These are phyloP conservation scores for Umbelopsis sp. DNA, from an alignment of 192 early-diverging fungal species.

Conservation along the genomic window DNA sequence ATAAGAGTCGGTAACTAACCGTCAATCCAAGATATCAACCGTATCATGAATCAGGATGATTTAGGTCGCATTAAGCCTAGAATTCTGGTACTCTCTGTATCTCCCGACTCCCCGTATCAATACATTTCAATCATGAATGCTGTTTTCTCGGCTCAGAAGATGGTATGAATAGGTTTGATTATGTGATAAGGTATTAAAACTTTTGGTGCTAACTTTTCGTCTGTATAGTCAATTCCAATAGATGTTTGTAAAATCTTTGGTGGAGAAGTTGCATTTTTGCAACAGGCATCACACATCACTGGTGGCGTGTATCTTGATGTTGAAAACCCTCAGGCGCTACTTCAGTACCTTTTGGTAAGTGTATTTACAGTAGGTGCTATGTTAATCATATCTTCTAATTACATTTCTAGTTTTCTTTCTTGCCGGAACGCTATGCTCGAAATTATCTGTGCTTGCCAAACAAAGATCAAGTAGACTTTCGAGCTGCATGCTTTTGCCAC, in stretches of 20 bases:
- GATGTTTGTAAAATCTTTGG: slow-evolving; percentile 88
- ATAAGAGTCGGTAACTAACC: not conserved
- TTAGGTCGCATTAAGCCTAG: slow-evolving; percentile 66
- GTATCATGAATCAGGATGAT: slow-evolving; percentile 57
- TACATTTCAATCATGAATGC: slow-evolving; percentile 98
- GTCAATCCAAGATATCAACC: slow-evolving; percentile 67
- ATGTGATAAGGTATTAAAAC: not conserved
- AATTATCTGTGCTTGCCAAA: slow-evolving; percentile 71
- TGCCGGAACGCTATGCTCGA: slow-evolving; percentile 80
- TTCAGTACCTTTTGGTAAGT: slow-evolving; percentile 87
- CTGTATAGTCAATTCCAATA: slow-evolving; percentile 73
- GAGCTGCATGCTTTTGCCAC: slow-evolving; percentile 98
- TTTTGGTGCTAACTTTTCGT: not conserved
- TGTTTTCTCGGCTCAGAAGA: slow-evolving; percentile 95
- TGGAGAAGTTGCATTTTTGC: slow-evolving; percentile 83
- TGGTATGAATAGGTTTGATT: slow-evolving; percentile 44
- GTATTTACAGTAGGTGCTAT: not conserved
- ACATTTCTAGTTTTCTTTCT: slow-evolving; percentile 61
- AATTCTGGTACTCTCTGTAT: slow-evolving; percentile 85
- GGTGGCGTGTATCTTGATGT: slow-evolving; percentile 83
- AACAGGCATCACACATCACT: slow-evolving; percentile 91
- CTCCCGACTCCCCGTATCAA: slow-evolving; percentile 82
- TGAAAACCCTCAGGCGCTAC: slow-evolving; percentile 65
- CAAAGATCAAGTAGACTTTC: slow-evolving; percentile 86
- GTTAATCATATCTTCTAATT: not conserved